These are phyloP conservation scores for Melocanna baccifera DNA, from an alignment of 176 grass and related monocot species.

Conservation along the genomic window DNA sequence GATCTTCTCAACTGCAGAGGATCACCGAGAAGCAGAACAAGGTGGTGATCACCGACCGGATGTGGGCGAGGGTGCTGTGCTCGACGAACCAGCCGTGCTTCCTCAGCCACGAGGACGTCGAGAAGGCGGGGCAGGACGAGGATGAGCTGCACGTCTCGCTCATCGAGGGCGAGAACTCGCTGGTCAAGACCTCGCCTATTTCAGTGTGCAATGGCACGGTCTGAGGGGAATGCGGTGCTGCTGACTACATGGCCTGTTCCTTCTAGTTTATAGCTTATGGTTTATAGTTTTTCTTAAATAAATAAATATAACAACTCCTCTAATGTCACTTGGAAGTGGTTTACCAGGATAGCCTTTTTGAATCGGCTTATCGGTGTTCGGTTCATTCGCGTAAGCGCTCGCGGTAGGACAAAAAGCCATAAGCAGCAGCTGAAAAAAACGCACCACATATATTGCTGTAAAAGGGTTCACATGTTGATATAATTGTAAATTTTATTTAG, in stretches of 20 bases:
- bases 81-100: constrained; percentile 94
- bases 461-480: background rate
- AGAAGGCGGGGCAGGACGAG: constrained; percentile 27
- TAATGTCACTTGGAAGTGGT: too few species aligned
- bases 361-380: too few species aligned
- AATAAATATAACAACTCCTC: too few species aligned
- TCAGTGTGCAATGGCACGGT: constrained; percentile 9
- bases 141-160: constrained; percentile 40
- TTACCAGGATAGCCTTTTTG: too few species aligned
- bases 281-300: too few species aligned
- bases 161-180: constrained; percentile 38
- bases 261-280: too few species aligned
- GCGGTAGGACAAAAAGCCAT: too few species aligned
- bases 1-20: constrained; percentile 45
- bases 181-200: constrained; percentile 7
- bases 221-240: background rate
- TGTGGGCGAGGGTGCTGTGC: constrained; percentile 84
- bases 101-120: constrained; percentile 60
- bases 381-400: too few species aligned
- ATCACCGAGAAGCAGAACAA: constrained; percentile 84
- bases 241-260: too few species aligned
- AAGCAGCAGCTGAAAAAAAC: too few species aligned
- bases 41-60: constrained; percentile 81
- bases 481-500: background rate
- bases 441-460: background rate